Evolutionary conservation across 2,329 filamentous ascomycete genomes (phyloP).

Genomic region (Scleromitrula shiraiana): DNA sequence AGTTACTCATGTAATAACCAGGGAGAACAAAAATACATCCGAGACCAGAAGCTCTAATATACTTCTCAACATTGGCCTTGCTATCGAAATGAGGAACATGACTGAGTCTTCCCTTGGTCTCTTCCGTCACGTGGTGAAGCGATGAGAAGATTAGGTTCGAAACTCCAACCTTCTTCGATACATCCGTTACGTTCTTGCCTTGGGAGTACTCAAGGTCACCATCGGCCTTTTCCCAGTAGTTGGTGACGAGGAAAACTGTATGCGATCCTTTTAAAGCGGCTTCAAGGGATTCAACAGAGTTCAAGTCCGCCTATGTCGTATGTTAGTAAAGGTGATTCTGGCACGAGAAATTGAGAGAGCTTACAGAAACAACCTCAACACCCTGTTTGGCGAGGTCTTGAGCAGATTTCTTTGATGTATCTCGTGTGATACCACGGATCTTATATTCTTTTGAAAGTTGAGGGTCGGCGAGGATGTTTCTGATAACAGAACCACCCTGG

Average conservation of each 20-base stretch:
- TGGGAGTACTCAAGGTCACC: too few relatives aligned
- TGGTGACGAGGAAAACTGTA: too few relatives aligned
- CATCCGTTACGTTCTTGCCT: not conserved
- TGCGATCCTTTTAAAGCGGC: too few relatives aligned
- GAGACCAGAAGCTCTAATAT: constrained; percentile 32
- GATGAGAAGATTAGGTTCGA: not conserved
- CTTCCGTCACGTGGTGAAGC: constrained; percentile 27
- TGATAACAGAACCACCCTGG: constrained; percentile 43
- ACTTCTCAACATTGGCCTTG: constrained; percentile 30
- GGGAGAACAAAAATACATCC: constrained; percentile 38
- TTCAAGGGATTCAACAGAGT: too few relatives aligned
- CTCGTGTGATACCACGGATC: constrained; percentile 40
- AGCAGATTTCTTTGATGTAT: not conserved
- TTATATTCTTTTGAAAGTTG: constrained; percentile 38
- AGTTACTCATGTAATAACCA: constrained; percentile 35
- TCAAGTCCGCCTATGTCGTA: too few relatives aligned
- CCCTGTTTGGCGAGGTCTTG: not conserved
- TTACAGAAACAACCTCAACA: too few relatives aligned
- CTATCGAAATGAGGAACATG: constrained; percentile 30
- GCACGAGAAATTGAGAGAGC: too few relatives aligned
- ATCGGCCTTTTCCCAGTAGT: too few relatives aligned
- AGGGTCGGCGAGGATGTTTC: too few relatives aligned
- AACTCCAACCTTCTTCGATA: not conserved
- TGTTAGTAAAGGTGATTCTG: too few relatives aligned
- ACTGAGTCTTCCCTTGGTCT: constrained; percentile 31